Conservation (phyloP, 768 basidiomycete genomes). For the Rhodotorula graminis region DNA sequence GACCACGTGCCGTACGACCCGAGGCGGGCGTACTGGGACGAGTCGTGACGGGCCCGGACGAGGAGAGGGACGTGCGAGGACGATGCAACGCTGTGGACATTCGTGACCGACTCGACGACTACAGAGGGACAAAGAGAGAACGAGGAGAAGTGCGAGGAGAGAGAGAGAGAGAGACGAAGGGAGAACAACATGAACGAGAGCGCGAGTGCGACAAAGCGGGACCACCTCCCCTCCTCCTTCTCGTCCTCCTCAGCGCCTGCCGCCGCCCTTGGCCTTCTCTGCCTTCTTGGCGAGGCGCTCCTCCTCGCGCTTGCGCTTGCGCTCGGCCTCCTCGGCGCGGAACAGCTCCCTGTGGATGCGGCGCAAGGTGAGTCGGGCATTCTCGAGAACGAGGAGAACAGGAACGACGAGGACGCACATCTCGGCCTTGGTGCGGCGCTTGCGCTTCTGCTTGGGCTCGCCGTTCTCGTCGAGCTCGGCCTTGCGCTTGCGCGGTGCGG, state of each 20-base stretch:
- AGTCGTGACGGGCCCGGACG: no score
- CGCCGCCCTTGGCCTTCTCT: neutral
- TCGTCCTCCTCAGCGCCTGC: neutral
- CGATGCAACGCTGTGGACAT: no score
- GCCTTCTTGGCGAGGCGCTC: constrained; percentile 24
- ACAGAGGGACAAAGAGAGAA: no score
- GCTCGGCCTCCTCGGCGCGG: constrained; percentile 21
- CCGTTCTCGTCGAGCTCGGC: constrained; percentile 30
- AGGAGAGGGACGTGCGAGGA: no score
- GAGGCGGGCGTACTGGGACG: neutral
- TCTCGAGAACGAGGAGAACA: no score
- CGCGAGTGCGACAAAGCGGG: neutral
- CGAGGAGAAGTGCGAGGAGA: no score
- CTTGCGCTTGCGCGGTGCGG: constrained; percentile 31
- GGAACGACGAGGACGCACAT: constrained; percentile 7
- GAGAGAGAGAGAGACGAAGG: no score
- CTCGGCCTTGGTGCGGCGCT: constrained; percentile 28
- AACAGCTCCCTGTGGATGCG: constrained; percentile 12
- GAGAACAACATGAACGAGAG: no score
- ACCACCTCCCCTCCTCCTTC: neutral
- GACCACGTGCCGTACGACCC: constrained; percentile 2
- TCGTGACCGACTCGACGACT: no score
- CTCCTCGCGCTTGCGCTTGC: constrained; percentile 15
- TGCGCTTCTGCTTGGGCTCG: constrained; percentile 27
- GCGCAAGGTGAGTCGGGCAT: neutral